Evolutionary conservation across 1,139 yeast species (phyloP).

Genomic region (Keqinozyma sinolaborantium): DNA sequence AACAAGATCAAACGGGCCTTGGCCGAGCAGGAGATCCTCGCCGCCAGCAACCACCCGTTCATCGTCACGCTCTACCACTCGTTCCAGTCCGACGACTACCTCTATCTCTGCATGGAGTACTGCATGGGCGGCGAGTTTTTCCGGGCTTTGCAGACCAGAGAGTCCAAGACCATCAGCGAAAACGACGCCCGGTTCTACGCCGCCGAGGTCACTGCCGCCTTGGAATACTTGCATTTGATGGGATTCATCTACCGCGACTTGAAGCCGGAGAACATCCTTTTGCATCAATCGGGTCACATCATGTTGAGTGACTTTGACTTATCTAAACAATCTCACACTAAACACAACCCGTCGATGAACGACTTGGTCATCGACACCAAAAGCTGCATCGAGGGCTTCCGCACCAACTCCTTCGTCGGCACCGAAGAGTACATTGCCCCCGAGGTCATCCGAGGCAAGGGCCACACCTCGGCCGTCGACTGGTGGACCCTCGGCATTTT

Average conservation of each 20-base stretch:
- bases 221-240: constrained; percentile 92
- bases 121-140: constrained; percentile 99
- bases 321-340: constrained; percentile 73
- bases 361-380: constrained; percentile 65
- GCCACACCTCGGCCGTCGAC: constrained; percentile 96
- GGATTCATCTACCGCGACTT: constrained; percentile 94
- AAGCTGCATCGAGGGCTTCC: constrained; percentile 90
- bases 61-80: constrained; percentile 95
- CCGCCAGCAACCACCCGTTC: constrained; percentile 95
- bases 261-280: constrained; percentile 89
- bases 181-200: constrained; percentile 92
- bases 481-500: constrained; percentile 99
- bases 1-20: constrained; percentile 91
- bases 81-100: constrained; percentile 87
- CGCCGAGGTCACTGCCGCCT: constrained; percentile 95
- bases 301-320: constrained; percentile 97
- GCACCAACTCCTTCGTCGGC: constrained; percentile 97
- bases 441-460: constrained; percentile 93
- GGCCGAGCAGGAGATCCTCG: constrained; percentile 95
- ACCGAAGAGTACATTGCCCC: constrained; percentile 99
- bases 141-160: constrained; percentile 90
- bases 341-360: constrained; percentile 20
- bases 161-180: constrained; percentile 81
- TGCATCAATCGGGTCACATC: constrained; percentile 95
- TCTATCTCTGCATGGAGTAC: constrained; percentile 97